These are phyloP conservation scores for Silene coronaria DNA, from an alignment of 179 eudicot genomes.

Conservation along the genomic window DNA sequence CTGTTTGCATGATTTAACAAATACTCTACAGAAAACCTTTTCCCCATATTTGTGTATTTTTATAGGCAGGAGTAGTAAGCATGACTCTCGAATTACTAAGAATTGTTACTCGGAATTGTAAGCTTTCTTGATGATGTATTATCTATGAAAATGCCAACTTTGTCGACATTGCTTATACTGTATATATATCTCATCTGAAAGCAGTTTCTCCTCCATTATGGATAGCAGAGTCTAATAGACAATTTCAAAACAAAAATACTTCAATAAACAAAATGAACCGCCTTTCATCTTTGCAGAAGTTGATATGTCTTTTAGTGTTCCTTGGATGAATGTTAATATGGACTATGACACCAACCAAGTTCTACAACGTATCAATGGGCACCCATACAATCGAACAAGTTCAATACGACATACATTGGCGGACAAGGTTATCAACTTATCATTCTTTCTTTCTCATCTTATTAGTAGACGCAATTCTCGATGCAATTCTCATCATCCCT, in stretches of 20 bases:
- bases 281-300: conserved; percentile 23
- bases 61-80: conserved; percentile 30
- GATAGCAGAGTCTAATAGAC: neutral
- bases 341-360: conserved; percentile 40
- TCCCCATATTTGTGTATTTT: no score
- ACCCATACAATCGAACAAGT: conserved; percentile 23
- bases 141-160: neutral
- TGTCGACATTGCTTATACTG: no score
- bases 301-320: conserved; percentile 28
- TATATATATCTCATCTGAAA: conserved; percentile 10
- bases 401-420: conserved; percentile 45
- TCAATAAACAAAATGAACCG: conserved; percentile 24
- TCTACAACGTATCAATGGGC: conserved; percentile 38
- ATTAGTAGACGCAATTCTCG: no score
- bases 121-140: neutral
- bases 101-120: neutral
- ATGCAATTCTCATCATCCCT: no score
- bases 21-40: no score
- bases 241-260: neutral
- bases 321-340: conserved; percentile 44
- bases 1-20: no score
- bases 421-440: conserved; percentile 39
- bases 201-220: conserved; percentile 4
- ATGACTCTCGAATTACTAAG: conserved; percentile 36
- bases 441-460: no score